Base-by-base conservation (phyloP, 495 filamentous ascomycete species). In the Penicillium egyptiacum region DNA sequence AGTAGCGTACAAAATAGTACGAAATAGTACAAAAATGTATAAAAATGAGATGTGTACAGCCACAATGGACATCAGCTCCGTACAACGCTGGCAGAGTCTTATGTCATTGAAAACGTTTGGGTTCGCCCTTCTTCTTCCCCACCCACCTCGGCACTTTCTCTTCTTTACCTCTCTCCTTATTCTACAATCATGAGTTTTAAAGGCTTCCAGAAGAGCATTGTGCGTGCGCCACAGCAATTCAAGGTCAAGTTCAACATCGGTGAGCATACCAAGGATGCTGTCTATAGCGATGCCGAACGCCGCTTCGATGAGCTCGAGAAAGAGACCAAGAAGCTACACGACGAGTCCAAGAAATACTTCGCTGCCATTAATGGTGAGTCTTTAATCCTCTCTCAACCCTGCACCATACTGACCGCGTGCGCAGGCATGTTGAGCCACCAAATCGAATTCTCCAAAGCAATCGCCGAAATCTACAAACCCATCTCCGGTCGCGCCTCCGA, bases 401-500 rank as follows among this genome's bases (percentile, higher is more conserved):
- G 19, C 14, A 8, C 4, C 5, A 41, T 43, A 35, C 64, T 70
- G 35, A 71, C 37, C 41, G 42, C 61, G 50, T 40, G 42, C 46
- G 23, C 57, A 89, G 86, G 91, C 78, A 99, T 99, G 94, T 79
- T 99, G 62, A 86, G 78, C 72, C 91, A 96, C 75, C 94, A 99
- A 74, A 97, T 98, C 79, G 95, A 95, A 73, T 99, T 99, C 79
- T 95, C 92, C 62, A 87, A 96, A 77, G 90, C 91, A 33, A 88
- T 94, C 75, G 87, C 87, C 45, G 95, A 99, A 74, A 87, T 99
- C 61, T 99, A 99, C 79, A 96, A 96, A 68, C 94, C 94, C 47
- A 98, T 99, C 61, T 96, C 92, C 57, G 94, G 94, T 19, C 89
- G 93, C 57, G 82, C 96, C 67, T 97, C 93, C 35, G 94, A 98